These are phyloP conservation scores for Floccularia luteovirens DNA, from an alignment of 768 basidiomycete species.

Conservation along the genomic window DNA sequence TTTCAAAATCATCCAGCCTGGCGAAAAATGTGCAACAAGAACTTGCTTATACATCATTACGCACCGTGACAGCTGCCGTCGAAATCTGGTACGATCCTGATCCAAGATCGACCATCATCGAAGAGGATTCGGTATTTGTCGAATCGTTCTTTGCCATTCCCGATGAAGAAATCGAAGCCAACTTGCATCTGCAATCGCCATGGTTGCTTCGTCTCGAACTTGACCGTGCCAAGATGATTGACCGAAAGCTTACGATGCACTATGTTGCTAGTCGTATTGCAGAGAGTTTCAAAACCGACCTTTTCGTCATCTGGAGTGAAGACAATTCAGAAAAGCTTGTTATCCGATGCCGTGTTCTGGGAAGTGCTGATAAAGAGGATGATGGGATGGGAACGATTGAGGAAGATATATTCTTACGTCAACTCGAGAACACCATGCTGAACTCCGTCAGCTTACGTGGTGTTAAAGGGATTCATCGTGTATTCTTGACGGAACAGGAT, in stretches of 20 bases:
- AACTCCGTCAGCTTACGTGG: conserved; percentile 93
- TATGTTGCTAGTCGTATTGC: conserved; percentile 92
- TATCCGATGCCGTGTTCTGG: conserved; percentile 91
- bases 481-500: conserved; percentile 90
- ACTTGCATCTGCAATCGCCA: conserved; percentile 87
- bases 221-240: conserved; percentile 96
- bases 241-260: conserved; percentile 92
- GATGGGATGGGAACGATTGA: conserved; percentile 69
- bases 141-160: conserved; percentile 99
- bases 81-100: conserved; percentile 99
- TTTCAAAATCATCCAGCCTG: conserved; percentile 47
- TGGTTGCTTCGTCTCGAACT: conserved; percentile 97
- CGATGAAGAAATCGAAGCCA: conserved; percentile 90
- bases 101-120: conserved; percentile 86
- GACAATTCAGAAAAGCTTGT: conserved; percentile 97
- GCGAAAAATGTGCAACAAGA: conserved; percentile 93
- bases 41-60: conserved; percentile 87
- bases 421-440: conserved; percentile 94
- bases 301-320: conserved; percentile 98
- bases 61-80: conserved; percentile 89
- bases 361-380: conserved; percentile 80
- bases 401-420: conserved; percentile 94
- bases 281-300: conserved; percentile 90
- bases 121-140: conserved; percentile 93
- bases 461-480: conserved; percentile 83